Percentiles rank a stretch among this genome's conserved stretches.
Conservation (phyloP, 306 rosid genomes). For the Cicer chorassanicum region DNA sequence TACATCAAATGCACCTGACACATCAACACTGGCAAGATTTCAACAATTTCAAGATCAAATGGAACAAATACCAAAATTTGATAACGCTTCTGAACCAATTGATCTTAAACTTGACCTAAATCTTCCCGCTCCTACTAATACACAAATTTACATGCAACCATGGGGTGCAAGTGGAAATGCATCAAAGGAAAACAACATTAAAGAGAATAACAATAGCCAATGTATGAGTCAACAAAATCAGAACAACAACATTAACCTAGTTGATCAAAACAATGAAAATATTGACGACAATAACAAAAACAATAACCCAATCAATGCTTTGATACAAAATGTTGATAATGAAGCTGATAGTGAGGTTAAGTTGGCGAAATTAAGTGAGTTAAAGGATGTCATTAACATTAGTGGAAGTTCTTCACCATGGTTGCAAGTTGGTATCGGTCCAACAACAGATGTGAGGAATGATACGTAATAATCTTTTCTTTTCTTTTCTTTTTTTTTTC, state of each 20-base stretch:
- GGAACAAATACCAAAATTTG: slow-evolving; percentile 59
- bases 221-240: slow-evolving; percentile 34
- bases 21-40: slow-evolving; percentile 64
- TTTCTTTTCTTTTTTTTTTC: background rate
- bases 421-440: slow-evolving; percentile 93
- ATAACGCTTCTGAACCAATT: slow-evolving; percentile 54
- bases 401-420: slow-evolving; percentile 81
- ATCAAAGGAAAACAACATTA: slow-evolving; percentile 36
- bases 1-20: slow-evolving; percentile 70
- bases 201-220: slow-evolving; percentile 47
- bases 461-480: slow-evolving; percentile 30
- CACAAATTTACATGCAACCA: slow-evolving; percentile 66
- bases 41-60: slow-evolving; percentile 71
- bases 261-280: slow-evolving; percentile 43
- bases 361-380: slow-evolving; percentile 86
- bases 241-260: background rate
- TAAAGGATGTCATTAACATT: slow-evolving; percentile 71
- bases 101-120: slow-evolving; percentile 87
- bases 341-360: slow-evolving; percentile 80
- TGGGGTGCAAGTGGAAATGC: slow-evolving; percentile 53
- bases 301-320: slow-evolving; percentile 27
- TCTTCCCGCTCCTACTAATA: slow-evolving; percentile 62
- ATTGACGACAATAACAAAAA: slow-evolving; percentile 47
- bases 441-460: slow-evolving; percentile 66
- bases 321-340: slow-evolving; percentile 62